Evolutionary conservation across 2,329 filamentous ascomycete species (phyloP), one percentile per base, ranked within the genome.

Genomic region (Fusarium agapanthi): DNA sequence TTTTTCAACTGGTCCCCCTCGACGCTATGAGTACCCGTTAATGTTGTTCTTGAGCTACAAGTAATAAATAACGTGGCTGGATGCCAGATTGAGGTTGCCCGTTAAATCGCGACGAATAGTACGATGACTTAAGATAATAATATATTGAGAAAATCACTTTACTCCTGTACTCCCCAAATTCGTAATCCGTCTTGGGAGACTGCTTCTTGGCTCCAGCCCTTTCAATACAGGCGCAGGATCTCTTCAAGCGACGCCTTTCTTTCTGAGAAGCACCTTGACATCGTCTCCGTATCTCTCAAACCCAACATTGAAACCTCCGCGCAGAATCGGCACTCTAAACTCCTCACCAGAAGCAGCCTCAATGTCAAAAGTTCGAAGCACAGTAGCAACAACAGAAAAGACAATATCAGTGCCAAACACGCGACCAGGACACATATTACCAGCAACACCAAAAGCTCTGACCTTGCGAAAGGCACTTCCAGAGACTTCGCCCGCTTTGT

Each of bases 341-440:
- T 32, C 34, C 34, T 67, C 58, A 6, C 68, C 74, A 9, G 71
- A 66, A 11, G 53, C 62, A 15, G 61, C 63, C 41, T 71, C 54
- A n/a, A 80, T 69, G 9, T 79, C 76, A 65, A 80, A 80, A 9
- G 64, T 73, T 6, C 76, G 65, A 61, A 80, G 65, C 45, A 79
- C 62, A 1, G 73, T 75, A 1, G 78, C 77, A 13, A 78, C 66
- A 11, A 77, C 72, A 24, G 74, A 74, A 58, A 80, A 75, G 62
- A 76, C 75, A 1, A 79, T 77, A 18, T 80, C 78, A 35, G 77
- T 78, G 12, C 79, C 79, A 57, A 80, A 76, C 2, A 74, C 73
- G 4, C 78, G 75, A 5, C 79, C 79, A 2, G 79, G 79, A 26
- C 79, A 80, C 65, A 80, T 62, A 40, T 80, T 80, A 1, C 79